Percentiles rank a stretch among this genome's conserved stretches.
These are phyloP conservation scores for Sporothrix inflata DNA, from an alignment of 2,329 filamentous ascomycete species.

Conservation along the genomic window DNA sequence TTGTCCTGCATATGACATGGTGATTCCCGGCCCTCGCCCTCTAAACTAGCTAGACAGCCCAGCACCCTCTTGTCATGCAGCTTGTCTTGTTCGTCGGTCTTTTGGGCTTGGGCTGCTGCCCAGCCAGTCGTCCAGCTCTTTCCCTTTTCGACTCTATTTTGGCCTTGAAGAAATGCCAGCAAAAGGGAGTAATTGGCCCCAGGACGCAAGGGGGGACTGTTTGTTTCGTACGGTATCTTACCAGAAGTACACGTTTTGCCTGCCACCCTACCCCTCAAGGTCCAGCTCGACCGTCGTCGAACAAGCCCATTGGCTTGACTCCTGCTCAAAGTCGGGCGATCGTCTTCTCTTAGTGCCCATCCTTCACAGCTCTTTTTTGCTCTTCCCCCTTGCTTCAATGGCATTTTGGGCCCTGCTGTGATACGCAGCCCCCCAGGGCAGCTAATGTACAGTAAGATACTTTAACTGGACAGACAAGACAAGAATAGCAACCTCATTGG, in stretches of 20 bases:
- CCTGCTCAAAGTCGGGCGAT: neutral
- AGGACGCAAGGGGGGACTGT: neutral
- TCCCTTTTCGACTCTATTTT: neutral
- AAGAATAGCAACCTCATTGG: too few relatives aligned
- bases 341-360: neutral
- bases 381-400: neutral
- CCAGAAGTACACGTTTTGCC: too few relatives aligned
- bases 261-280: too few relatives aligned
- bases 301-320: neutral
- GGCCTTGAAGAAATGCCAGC: slow-evolving; percentile 21
- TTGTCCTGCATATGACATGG: neutral
- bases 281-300: too few relatives aligned
- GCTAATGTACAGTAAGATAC: too few relatives aligned
- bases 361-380: neutral
- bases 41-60: neutral
- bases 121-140: neutral
- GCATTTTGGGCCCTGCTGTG: neutral
- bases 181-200: slow-evolving; percentile 9
- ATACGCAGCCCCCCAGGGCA: too few relatives aligned
- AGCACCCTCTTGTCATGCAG: slow-evolving; percentile 12
- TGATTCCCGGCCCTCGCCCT: neutral
- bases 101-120: neutral
- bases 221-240: neutral
- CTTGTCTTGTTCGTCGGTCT: slow-evolving; percentile 4
- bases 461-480: too few relatives aligned